A percentile compares a stretch with the other conserved stretches of the same genome.
These are phyloP conservation scores for Fusarium liriodendri DNA, from an alignment of 2,329 filamentous ascomycete species.

Conservation along the genomic window DNA sequence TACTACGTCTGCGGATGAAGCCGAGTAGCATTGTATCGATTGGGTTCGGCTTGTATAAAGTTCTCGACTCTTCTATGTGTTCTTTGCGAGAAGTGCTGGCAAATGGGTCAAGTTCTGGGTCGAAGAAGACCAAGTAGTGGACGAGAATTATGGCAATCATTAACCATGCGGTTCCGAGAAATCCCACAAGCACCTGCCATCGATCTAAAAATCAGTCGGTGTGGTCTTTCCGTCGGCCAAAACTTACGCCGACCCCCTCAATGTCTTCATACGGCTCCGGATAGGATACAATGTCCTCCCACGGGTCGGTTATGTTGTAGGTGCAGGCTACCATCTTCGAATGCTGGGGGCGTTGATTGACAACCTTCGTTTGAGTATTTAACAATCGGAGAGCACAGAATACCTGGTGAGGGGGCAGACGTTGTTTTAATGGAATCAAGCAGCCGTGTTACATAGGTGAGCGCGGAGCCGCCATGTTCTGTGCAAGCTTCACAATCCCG, in stretches of 20 bases:
- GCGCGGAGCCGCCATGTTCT: too few relatives aligned
- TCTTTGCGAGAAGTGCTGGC: not conserved
- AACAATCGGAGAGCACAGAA: too few relatives aligned
- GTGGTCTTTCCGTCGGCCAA: too few relatives aligned
- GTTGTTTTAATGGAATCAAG: not conserved
- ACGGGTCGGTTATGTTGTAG: not conserved
- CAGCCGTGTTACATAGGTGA: too few relatives aligned
- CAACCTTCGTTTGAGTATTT: too few relatives aligned
- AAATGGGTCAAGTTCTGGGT: conserved; percentile 1
- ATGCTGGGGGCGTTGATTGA: too few relatives aligned
- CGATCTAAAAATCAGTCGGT: too few relatives aligned
- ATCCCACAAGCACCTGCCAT: conserved; percentile 1
- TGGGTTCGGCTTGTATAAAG: not conserved
- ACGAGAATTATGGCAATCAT: not conserved
- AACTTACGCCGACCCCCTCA: too few relatives aligned
- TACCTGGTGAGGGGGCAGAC: too few relatives aligned
- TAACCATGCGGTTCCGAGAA: conserved; percentile 12
- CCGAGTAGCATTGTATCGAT: not conserved
- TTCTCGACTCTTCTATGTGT: not conserved
- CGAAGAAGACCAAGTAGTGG: conserved; percentile 1
- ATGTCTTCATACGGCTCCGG: not conserved
- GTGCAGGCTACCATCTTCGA: not conserved
- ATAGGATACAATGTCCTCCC: not conserved
- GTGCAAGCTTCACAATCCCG: too few relatives aligned
- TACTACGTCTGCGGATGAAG: not conserved